Conservation (phyloP, 2,329 filamentous ascomycete genomes). For the Mollisia scopiformis region DNA sequence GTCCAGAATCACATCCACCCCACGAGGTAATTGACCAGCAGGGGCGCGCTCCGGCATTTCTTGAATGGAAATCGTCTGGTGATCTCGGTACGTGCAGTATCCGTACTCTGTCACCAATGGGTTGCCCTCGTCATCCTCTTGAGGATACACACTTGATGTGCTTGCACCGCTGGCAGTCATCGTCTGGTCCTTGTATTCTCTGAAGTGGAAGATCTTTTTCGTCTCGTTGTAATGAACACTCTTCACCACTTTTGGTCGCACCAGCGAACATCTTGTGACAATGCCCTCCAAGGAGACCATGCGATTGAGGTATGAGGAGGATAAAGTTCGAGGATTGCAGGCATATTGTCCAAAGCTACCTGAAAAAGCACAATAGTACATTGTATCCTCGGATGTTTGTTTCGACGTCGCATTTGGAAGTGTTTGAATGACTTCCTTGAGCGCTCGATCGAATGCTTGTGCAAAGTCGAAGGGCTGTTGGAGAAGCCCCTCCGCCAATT, state of each 20-base stretch:
- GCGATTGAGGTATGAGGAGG: conserved; percentile 86
- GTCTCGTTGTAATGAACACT: conserved; percentile 95
- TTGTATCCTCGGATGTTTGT: conserved; percentile 75
- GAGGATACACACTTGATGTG: conserved; percentile 90
- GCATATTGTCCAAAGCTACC: conserved; percentile 94
- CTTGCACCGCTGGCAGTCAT: conserved; percentile 89
- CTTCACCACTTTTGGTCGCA: conserved; percentile 95
- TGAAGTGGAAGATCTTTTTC: conserved; percentile 83
- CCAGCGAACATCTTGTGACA: conserved; percentile 92
- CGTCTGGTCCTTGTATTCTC: conserved; percentile 94
- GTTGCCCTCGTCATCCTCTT: conserved; percentile 91
- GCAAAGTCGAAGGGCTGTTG: conserved; percentile 86
- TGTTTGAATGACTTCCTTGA: conserved; percentile 86
- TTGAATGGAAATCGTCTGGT: conserved; percentile 97
- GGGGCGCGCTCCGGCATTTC: conserved; percentile 98
- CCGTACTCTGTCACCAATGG: conserved; percentile 94
- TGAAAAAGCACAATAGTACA: conserved; percentile 97
- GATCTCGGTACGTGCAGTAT: conserved; percentile 92
- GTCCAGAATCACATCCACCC: conserved; percentile 95
- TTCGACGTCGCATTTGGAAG: conserved; percentile 75
- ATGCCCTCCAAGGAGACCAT: conserved; percentile 99
- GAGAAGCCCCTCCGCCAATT: conserved; percentile 79
- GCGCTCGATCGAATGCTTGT: conserved; percentile 84
- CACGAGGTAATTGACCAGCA: conserved; percentile 90
- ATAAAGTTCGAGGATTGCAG: conserved; percentile 91